Evolutionary conservation across 441 rosid genomes (phyloP).

Genomic region (Corymbia calophylla): DNA sequence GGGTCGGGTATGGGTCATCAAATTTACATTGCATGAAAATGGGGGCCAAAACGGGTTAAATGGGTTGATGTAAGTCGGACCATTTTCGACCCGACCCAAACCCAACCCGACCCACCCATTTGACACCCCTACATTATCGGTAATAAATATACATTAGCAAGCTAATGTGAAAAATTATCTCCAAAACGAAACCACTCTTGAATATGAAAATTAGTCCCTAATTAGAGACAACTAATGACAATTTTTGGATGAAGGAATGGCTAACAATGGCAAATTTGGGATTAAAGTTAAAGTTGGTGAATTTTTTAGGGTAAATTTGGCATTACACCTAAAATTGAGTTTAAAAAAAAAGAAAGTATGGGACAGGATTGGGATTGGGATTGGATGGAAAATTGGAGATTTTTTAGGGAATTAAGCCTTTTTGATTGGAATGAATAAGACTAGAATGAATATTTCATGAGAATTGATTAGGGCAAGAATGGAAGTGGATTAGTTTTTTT

Average conservation of each 20-base stretch:
- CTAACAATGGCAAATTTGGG: neutral
- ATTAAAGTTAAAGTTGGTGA: neutral
- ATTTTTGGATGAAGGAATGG: neutral
- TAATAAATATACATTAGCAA: neutral
- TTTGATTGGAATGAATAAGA: neutral
- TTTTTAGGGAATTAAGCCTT: neutral
- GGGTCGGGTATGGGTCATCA: too few species aligned
- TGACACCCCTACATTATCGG: too few species aligned
- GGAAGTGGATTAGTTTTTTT: neutral
- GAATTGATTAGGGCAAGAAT: neutral
- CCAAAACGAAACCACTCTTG: fast-evolving
- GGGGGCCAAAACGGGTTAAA: too few species aligned
- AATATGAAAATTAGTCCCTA: neutral
- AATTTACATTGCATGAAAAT: too few species aligned
- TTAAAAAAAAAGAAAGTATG: neutral
- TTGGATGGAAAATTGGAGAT: neutral
- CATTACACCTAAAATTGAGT: neutral
- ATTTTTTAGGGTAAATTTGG: neutral
- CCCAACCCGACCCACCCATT: too few species aligned
- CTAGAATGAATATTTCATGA: neutral
- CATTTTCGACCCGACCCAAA: too few species aligned
- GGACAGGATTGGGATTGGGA: neutral
- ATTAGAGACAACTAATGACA: neutral
- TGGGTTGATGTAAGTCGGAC: too few species aligned
- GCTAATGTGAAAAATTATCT: neutral